Conservation (phyloP, 768 basidiomycete species). For the Paxillus ammoniavirescens region DNA sequence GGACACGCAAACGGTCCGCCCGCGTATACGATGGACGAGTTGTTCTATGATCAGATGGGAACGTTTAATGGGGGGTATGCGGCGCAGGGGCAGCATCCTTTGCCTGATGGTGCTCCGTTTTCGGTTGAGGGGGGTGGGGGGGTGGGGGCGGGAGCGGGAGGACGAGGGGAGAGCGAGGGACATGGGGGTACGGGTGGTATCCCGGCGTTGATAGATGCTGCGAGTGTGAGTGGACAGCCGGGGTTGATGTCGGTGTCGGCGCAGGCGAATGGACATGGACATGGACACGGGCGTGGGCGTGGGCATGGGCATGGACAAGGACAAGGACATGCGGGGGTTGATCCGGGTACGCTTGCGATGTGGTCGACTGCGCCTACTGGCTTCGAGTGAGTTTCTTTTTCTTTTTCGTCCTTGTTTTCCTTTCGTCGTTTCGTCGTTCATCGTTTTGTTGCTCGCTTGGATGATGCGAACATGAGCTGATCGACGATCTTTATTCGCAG, state of each 20-base stretch:
- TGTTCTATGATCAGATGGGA: constrained; percentile 23
- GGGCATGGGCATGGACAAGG: neutral
- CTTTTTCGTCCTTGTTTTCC: neutral
- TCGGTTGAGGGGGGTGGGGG: neutral
- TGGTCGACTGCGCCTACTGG: constrained; percentile 61
- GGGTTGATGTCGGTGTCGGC: constrained; percentile 5
- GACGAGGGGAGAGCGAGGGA: neutral
- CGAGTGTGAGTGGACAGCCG: neutral
- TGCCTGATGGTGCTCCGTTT: neutral
- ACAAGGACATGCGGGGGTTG: constrained; percentile 25
- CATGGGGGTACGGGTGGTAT: neutral
- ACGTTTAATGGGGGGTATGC: neutral
- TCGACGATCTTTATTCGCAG: constrained; percentile 15
- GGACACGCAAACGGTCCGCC: neutral
- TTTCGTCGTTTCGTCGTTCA: no score
- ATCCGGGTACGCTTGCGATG: constrained; percentile 55
- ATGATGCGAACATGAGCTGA: neutral
- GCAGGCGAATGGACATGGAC: neutral
- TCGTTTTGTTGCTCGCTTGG: neutral
- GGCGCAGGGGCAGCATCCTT: neutral
- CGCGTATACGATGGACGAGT: constrained; percentile 19
- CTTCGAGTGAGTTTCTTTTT: constrained; percentile 53
- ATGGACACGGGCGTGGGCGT: neutral
- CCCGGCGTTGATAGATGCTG: no score
- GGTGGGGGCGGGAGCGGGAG: neutral